These are phyloP conservation scores for Paraconiothyrium sp. DNA, from an alignment of 2,329 filamentous ascomycete species.

Conservation along the genomic window DNA sequence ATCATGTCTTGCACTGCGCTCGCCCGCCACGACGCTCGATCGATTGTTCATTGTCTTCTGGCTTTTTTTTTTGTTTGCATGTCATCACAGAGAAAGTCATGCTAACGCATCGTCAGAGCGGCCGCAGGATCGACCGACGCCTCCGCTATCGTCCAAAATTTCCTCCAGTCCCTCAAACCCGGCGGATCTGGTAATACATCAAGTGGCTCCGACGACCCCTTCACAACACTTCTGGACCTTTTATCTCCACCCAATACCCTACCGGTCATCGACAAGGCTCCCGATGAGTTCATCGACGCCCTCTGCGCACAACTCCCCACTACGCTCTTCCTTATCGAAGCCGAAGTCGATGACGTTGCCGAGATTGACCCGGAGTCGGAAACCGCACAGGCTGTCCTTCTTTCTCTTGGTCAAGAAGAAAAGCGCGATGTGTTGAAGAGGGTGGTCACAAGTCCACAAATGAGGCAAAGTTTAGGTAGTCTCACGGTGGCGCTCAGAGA, in stretches of 20 bases:
- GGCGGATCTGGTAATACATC: slow-evolving; percentile 49
- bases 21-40: slow-evolving; percentile 44
- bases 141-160: slow-evolving; percentile 82
- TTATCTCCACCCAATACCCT: slow-evolving; percentile 81
- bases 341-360: slow-evolving; percentile 69
- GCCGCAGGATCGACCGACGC: slow-evolving; percentile 71
- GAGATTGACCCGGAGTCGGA: slow-evolving; percentile 74
- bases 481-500: slow-evolving; percentile 89
- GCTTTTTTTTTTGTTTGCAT: slow-evolving; percentile 17
- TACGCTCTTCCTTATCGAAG: slow-evolving; percentile 77
- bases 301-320: slow-evolving; percentile 83
- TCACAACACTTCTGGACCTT: slow-evolving; percentile 86
- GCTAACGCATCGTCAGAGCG: slow-evolving; percentile 47
- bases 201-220: slow-evolving; percentile 67
- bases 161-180: slow-evolving; percentile 80
- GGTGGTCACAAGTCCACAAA: slow-evolving; percentile 88
- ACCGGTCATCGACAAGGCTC: slow-evolving; percentile 75
- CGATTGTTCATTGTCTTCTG: slow-evolving; percentile 18
- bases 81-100: slow-evolving; percentile 9
- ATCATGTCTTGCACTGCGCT: slow-evolving; percentile 34
- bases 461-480: slow-evolving; percentile 84
- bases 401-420: slow-evolving; percentile 75
- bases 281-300: slow-evolving; percentile 72
- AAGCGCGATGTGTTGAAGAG: slow-evolving; percentile 84
- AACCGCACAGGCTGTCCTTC: slow-evolving; percentile 75